Evolutionary conservation across 495 filamentous ascomycete species (phyloP), one percentile per base, ranked within the genome.

Genomic region (Penicillium samsonianum): DNA sequence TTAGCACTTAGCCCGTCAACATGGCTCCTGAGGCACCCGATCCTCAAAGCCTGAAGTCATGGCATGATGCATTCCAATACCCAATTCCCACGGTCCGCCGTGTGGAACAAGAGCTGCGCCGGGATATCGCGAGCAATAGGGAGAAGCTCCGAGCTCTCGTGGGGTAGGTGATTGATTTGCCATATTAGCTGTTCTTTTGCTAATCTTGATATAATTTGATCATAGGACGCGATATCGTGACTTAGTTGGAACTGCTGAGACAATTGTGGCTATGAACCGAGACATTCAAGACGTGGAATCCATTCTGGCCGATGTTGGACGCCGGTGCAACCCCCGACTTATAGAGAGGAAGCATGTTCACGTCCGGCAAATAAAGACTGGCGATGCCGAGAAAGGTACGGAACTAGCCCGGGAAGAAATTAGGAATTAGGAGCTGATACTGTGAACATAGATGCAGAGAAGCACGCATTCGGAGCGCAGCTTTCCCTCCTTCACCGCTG

Each of bases 91-190:
- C 80, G 31, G 82, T 86, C 50, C 84, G 84, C 30, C 80, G 79
- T 40, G 75, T 89, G 70, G 84, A 86, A 65, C 78, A 80, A 65
- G 82, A 87, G 72, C 76, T 89, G 53, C 84, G 84, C 14, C 74
- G 73, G 45, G 80, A 87, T 67, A 79, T 92, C 63, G 82, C 86
- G 44, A 90, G 89, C 74, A 96, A 93, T 73, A 88, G 88, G 65
- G 87, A 90, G 67, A 90, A 90, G 65, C 82, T 98, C 72, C 87
- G 94, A 72, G 88, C 88, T 45, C 86, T 96, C 57, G 94, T 98
- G 64, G 95, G 94, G 88, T 88, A 77, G 59, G 80, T 58, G 25
- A 26, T 53, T 52, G 23, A 45, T 44, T 48, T 26, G 35, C 10
- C 7, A 6, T 2, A 42, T 22, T 19, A 20, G n/a, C 26, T 53